These are phyloP conservation scores for Blastomyces gilchristii DNA, from an alignment of 2,329 filamentous ascomycete species.

Conservation along the genomic window DNA sequence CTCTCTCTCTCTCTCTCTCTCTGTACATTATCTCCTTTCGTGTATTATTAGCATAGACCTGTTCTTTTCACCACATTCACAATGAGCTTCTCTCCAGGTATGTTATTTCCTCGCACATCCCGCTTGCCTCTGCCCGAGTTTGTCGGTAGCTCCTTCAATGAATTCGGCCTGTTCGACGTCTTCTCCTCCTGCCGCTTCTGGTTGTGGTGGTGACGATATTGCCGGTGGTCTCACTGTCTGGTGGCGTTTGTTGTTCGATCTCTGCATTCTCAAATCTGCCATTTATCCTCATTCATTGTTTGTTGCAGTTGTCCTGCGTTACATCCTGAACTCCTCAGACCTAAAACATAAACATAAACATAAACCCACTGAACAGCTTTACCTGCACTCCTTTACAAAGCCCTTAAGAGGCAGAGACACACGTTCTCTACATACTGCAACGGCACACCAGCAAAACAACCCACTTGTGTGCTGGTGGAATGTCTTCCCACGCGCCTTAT, in stretches of 20 bases:
- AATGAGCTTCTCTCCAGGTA: slow-evolving; percentile 39
- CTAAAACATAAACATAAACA: not conserved
- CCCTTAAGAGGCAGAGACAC: not conserved
- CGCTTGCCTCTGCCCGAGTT: not conserved
- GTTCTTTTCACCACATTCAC: slow-evolving; percentile 21
- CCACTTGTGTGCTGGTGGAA: not conserved
- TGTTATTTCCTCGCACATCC: slow-evolving; percentile 18
- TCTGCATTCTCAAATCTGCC: not conserved
- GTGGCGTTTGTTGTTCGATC: not conserved
- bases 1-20: slow-evolving; percentile 13
- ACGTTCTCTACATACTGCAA: not conserved
- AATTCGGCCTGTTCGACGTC: not conserved
- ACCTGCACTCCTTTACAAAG: not conserved
- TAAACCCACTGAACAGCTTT: not conserved
- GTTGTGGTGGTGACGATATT: not conserved
- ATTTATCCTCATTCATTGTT: not conserved
- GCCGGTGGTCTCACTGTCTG: not conserved
- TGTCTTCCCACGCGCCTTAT: not conserved
- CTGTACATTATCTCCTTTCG: slow-evolving; percentile 18
- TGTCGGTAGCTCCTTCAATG: not conserved
- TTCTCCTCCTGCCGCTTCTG: not conserved
- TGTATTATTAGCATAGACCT: slow-evolving; percentile 23
- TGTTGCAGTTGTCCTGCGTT: not conserved
- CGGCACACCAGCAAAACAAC: not conserved
- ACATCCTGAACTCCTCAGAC: not conserved